A percentile compares a stretch with the other conserved stretches of the same genome.
phyloP scores from a whole-genome alignment of 1,284 basidiomycete species.

The Earliella scabrosa region DNA sequence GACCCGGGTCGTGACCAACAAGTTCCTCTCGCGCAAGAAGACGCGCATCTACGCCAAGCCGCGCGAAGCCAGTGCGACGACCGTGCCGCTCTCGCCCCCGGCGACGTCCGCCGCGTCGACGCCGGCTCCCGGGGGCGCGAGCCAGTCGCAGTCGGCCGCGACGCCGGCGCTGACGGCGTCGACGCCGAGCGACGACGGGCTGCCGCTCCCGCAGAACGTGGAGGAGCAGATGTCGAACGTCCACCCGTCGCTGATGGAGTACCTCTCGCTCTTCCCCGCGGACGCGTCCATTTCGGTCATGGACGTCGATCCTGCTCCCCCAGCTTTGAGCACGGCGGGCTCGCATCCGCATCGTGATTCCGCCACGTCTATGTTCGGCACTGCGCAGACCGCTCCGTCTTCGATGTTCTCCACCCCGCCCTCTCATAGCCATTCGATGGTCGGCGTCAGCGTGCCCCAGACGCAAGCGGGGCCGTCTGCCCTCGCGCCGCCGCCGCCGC shows the following conservation, averaged over 20 bases:
- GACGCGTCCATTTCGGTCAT: slow-evolving; percentile 34
- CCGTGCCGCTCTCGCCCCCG: slow-evolving; percentile 14
- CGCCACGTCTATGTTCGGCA: not conserved
- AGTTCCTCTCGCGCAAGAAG: slow-evolving; percentile 28
- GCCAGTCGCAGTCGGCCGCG: not conserved
- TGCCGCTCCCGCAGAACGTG: slow-evolving; percentile 27
- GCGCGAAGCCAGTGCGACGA: slow-evolving; percentile 7
- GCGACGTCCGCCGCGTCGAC: slow-evolving; percentile 19
- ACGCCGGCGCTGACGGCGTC: slow-evolving; percentile 24
- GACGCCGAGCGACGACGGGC: slow-evolving; percentile 31
- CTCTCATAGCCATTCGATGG: not conserved
- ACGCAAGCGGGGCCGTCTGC: not conserved
- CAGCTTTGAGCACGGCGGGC: too few relatives aligned
- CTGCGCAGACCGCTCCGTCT: not conserved
- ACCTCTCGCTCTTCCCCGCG: slow-evolving; percentile 44
- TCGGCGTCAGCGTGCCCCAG: not conserved
- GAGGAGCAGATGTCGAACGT: slow-evolving; percentile 48
- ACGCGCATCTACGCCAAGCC: slow-evolving; percentile 14
- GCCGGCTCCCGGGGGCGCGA: not conserved
- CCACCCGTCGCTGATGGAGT: slow-evolving; percentile 59
- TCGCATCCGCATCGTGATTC: too few relatives aligned
- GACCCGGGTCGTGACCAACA: slow-evolving; percentile 49
- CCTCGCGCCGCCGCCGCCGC: not conserved
- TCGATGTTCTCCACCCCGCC: not conserved
- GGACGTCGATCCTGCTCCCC: slow-evolving; percentile 13